These are phyloP conservation scores for Helicosporidium sp. DNA, from an alignment of 139 green algal genomes.

Conservation along the genomic window DNA sequence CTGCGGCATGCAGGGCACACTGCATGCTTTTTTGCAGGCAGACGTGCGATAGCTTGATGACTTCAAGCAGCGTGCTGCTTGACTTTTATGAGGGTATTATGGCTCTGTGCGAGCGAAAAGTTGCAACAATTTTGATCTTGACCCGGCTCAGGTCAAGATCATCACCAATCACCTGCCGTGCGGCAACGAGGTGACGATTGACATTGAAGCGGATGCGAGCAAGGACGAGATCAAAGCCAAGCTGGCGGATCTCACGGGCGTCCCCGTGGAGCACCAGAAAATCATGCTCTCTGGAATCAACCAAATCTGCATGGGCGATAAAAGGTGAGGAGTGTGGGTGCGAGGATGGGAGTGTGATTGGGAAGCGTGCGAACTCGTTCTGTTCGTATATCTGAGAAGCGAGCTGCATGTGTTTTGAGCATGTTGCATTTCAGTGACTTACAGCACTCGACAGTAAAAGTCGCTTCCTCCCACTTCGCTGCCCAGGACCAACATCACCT, in stretches of 20 bases:
- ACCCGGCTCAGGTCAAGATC: conserved; percentile 39
- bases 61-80: no score
- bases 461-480: neutral
- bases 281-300: conserved; percentile 35
- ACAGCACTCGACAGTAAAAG: no score
- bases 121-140: conserved; percentile 13
- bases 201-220: conserved; percentile 18
- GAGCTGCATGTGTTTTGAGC: neutral
- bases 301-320: conserved; percentile 36
- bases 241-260: conserved; percentile 22
- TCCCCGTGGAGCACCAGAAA: conserved; percentile 31
- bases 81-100: neutral
- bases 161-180: conserved; percentile 35
- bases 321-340: conserved; percentile 15
- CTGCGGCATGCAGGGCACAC: neutral
- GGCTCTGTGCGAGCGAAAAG: no score
- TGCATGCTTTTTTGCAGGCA: neutral
- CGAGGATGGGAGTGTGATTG: neutral
- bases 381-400: neutral
- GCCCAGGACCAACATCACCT: conserved; percentile 24
- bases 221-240: conserved; percentile 32
- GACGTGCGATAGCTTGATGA: no score
- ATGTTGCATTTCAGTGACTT: neutral
- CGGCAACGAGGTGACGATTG: conserved; percentile 29
- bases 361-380: neutral